phyloP scores from a whole-genome alignment of 306 rosid species.

The Acacia acuminata region DNA sequence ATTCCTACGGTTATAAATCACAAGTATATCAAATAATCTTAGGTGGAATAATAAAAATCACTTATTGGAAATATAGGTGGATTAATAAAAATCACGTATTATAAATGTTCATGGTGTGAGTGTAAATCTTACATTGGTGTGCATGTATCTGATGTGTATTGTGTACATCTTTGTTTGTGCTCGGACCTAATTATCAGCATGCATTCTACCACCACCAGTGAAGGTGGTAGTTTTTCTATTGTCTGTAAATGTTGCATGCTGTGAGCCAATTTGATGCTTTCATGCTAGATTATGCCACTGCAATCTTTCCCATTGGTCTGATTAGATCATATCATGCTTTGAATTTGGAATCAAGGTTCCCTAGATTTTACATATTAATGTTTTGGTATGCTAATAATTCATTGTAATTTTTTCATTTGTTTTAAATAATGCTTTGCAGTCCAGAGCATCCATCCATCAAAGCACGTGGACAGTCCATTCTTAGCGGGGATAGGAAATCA shows the following conservation, averaged over 20 bases:
- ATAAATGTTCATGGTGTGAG: slow-evolving; percentile 2
- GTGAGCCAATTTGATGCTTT: slow-evolving; percentile 11
- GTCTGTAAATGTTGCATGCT: slow-evolving; percentile 7
- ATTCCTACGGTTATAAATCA: background rate
- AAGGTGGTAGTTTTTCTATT: slow-evolving; percentile 26
- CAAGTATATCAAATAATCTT: background rate
- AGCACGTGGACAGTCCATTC: slow-evolving; percentile 87
- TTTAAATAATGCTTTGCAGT: slow-evolving; percentile 55
- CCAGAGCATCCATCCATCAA: slow-evolving; percentile 90
- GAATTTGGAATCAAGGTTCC: background rate
- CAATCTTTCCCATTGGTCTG: slow-evolving; percentile 15
- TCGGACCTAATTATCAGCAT: background rate
- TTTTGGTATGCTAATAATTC: slow-evolving; percentile 16
- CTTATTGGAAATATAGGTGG: background rate
- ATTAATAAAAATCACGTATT: slow-evolving; percentile 3
- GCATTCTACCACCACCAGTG: background rate
- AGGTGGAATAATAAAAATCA: slow-evolving; percentile 14
- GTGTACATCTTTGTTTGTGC: background rate
- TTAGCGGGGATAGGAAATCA: slow-evolving; percentile 83
- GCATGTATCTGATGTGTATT: background rate
- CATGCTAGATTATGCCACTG: background rate
- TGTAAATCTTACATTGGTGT: slow-evolving; percentile 9
- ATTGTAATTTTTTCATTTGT: slow-evolving; percentile 13
- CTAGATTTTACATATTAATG: slow-evolving; percentile 18
- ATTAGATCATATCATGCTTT: slow-evolving; percentile 18